These are phyloP conservation scores for Clavariopsis aquatica DNA, from an alignment of 495 filamentous ascomycete species.

Conservation along the genomic window DNA sequence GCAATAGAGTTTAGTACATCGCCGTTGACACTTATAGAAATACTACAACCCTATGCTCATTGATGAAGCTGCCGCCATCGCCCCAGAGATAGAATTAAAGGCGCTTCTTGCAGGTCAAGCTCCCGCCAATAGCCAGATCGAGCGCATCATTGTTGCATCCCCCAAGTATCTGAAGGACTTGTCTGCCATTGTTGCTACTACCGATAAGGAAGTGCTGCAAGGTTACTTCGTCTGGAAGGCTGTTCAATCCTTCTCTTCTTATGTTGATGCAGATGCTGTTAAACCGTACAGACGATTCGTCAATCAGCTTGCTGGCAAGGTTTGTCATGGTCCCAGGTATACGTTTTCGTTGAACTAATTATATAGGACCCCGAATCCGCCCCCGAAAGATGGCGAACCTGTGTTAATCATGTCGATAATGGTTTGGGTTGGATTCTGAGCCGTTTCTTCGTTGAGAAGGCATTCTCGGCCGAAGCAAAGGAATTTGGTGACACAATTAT, in stretches of 20 bases:
- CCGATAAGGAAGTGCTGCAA: slow-evolving; percentile 53
- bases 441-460: slow-evolving; percentile 66
- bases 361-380: slow-evolving; percentile 61
- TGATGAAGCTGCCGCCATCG: slow-evolving; percentile 53
- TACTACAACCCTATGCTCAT: slow-evolving; percentile 61
- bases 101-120: slow-evolving; percentile 56
- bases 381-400: slow-evolving; percentile 70
- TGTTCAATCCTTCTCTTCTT: slow-evolving; percentile 53
- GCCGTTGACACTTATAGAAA: slow-evolving; percentile 35
- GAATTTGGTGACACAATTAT: slow-evolving; percentile 68
- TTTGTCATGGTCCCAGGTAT: background rate
- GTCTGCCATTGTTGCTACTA: slow-evolving; percentile 51
- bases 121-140: slow-evolving; percentile 52
- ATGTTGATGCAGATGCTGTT: slow-evolving; percentile 60
- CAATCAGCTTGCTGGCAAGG: slow-evolving; percentile 54
- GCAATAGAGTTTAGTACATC: no score
- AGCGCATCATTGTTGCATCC: slow-evolving; percentile 60
- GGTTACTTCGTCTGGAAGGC: slow-evolving; percentile 64
- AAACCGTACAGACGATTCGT: slow-evolving; percentile 60
- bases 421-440: slow-evolving; percentile 61
- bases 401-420: slow-evolving; percentile 58
- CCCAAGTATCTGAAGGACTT: slow-evolving; percentile 58
- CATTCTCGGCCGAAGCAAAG: slow-evolving; percentile 65
- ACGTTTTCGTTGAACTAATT: background rate
- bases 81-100: slow-evolving; percentile 58